These are phyloP conservation scores for Claviceps sp. DNA, from an alignment of 2,329 filamentous ascomycete genomes.

Conservation along the genomic window DNA sequence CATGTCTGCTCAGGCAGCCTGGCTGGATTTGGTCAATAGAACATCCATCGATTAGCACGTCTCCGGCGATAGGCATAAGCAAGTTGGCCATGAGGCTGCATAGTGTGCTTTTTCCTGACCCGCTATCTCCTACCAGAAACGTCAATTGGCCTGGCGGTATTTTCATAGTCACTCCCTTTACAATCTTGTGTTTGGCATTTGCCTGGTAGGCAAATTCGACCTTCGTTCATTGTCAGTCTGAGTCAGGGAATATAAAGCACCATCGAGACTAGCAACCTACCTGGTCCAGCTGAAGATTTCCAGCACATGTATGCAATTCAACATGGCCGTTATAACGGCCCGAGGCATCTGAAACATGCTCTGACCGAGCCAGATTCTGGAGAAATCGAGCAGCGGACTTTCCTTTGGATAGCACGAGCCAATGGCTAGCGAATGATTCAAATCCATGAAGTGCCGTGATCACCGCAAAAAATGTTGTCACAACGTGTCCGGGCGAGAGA, in stretches of 20 bases:
- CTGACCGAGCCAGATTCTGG: slow-evolving; percentile 24
- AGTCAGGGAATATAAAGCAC: not conserved
- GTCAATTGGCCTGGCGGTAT: slow-evolving; percentile 62
- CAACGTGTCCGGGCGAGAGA: slow-evolving; percentile 48
- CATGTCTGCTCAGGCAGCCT: slow-evolving; percentile 61
- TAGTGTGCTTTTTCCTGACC: slow-evolving; percentile 85
- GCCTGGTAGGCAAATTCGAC: slow-evolving; percentile 74
- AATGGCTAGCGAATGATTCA: slow-evolving; percentile 60
- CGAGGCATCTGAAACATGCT: not conserved
- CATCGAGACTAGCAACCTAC: slow-evolving; percentile 30
- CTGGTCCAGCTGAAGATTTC: slow-evolving; percentile 55
- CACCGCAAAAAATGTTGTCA: slow-evolving; percentile 78
- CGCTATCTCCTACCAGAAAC: slow-evolving; percentile 75
- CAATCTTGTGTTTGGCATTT: slow-evolving; percentile 43
- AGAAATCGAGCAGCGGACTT: slow-evolving; percentile 58
- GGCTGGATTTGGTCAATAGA: slow-evolving; percentile 48
- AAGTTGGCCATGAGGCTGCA: slow-evolving; percentile 68
- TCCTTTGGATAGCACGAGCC: slow-evolving; percentile 67
- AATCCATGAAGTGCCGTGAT: slow-evolving; percentile 64
- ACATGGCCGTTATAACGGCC: not conserved
- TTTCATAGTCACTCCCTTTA: slow-evolving; percentile 49
- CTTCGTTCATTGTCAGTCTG: slow-evolving; percentile 25
- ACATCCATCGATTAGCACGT: slow-evolving; percentile 54
- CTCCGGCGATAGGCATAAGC: slow-evolving; percentile 53
- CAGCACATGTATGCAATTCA: slow-evolving; percentile 36